Conservation (phyloP, 768 basidiomycete species). For the Boletus rubescentipes region DNA sequence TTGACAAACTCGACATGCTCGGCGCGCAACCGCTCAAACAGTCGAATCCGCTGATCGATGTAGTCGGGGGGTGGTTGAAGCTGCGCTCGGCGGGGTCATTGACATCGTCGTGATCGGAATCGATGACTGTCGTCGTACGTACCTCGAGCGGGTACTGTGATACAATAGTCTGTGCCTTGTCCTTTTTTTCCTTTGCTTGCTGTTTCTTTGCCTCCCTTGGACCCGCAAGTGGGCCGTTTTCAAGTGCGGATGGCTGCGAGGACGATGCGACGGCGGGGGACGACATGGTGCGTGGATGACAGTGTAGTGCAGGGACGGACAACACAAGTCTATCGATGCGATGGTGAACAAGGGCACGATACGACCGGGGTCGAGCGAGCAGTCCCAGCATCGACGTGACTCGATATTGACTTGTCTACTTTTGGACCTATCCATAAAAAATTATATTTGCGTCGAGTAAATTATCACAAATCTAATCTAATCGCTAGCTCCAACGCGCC, state of each 20-base stretch:
- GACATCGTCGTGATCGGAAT: neutral
- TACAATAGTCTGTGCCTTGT: conserved; percentile 29
- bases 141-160: conserved; percentile 68
- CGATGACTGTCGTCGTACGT: neutral
- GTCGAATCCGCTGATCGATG: conserved; percentile 85
- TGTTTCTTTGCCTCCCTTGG: conserved; percentile 37
- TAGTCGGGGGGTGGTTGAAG: conserved; percentile 81
- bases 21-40: conserved; percentile 84
- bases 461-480: conserved; percentile 9
- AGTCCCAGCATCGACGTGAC: conserved; percentile 34
- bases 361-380: conserved; percentile 31
- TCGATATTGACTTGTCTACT: conserved; percentile 14
- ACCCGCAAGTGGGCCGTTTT: conserved; percentile 40
- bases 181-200: conserved; percentile 45
- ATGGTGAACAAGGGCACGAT: conserved; percentile 23
- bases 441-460: neutral
- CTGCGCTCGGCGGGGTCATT: conserved; percentile 37
- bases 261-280: conserved; percentile 48
- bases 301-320: neutral
- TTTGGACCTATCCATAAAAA: conserved; percentile 25
- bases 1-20: conserved; percentile 82
- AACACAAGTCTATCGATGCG: conserved; percentile 6
- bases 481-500: conserved; percentile 64
- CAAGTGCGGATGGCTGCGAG: conserved; percentile 50
- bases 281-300: conserved; percentile 44